A percentile compares a stretch with the other conserved stretches of the same genome.
Evolutionary conservation across 805 yeast species (phyloP).

Genomic region (Pichia gijzeniarum): DNA sequence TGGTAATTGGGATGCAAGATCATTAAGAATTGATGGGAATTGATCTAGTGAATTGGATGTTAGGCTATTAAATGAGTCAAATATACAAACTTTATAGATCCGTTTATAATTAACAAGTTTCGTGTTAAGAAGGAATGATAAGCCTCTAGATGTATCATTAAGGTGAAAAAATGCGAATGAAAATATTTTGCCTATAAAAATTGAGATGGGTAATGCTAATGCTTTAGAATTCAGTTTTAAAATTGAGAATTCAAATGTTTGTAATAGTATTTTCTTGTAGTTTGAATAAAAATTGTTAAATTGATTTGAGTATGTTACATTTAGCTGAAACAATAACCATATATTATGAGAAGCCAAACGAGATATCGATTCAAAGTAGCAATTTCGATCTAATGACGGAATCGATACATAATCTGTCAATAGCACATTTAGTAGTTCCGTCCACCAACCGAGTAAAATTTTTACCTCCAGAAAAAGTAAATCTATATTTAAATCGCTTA

Average conservation of each 20-base stretch:
- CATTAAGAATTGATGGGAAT: slow-evolving; percentile 9
- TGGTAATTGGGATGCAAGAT: slow-evolving; percentile 19
- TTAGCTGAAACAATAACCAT: slow-evolving; percentile 30
- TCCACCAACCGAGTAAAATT: slow-evolving; percentile 46
- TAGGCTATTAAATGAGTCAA: slow-evolving; percentile 11
- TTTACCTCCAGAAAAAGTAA: slow-evolving; percentile 7
- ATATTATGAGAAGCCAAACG: slow-evolving; percentile 41
- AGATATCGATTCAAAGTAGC: slow-evolving; percentile 49
- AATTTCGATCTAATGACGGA: slow-evolving; percentile 42
- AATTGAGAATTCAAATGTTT: slow-evolving; percentile 49
- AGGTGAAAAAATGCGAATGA: slow-evolving; percentile 55
- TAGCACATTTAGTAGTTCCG: slow-evolving; percentile 32
- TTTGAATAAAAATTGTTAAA: slow-evolving; percentile 20
- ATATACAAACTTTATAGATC: slow-evolving; percentile 19
- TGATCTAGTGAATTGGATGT: slow-evolving; percentile 1
- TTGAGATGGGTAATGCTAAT: slow-evolving; percentile 50
- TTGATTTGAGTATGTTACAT: slow-evolving; percentile 10
- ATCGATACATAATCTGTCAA: slow-evolving; percentile 30
- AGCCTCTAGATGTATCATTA: slow-evolving; percentile 49
- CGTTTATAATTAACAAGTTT: slow-evolving; percentile 40
- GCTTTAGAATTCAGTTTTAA: slow-evolving; percentile 42
- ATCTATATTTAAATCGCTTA: slow-evolving; percentile 8
- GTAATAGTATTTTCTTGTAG: slow-evolving; percentile 35
- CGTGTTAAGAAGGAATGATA: slow-evolving; percentile 50
- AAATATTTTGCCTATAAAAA: slow-evolving; percentile 65